Conservation (phyloP, 176 grass and related monocot genomes). For the Bothriochloa decipiens region DNA sequence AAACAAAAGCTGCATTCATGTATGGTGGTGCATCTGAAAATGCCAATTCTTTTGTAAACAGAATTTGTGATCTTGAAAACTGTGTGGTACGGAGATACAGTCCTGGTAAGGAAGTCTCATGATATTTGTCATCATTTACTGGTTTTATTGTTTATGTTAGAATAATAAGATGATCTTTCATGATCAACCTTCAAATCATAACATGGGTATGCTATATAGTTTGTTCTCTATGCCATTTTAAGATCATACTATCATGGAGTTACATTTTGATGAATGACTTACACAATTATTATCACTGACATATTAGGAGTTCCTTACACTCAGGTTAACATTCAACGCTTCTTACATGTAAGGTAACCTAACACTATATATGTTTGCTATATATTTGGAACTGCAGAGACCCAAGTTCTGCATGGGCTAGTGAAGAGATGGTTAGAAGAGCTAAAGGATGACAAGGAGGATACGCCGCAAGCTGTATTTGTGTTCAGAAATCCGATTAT, state of each 20-base stretch:
- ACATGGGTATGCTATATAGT: not conserved
- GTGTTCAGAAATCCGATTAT: slow-evolving; percentile 70
- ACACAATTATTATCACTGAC: not conserved
- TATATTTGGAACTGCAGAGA: slow-evolving; percentile 53
- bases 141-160: slow-evolving; percentile 18
- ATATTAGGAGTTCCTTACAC: slow-evolving; percentile 6
- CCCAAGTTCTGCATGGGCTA: slow-evolving; percentile 62
- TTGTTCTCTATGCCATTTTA: not conserved
- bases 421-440: slow-evolving; percentile 95
- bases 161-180: slow-evolving; percentile 11
- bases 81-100: slow-evolving; percentile 72
- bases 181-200: not conserved
- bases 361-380: slow-evolving; percentile 26
- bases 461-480: slow-evolving; percentile 67
- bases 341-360: slow-evolving; percentile 12
- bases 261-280: not conserved
- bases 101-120: slow-evolving; percentile 59
- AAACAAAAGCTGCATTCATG: slow-evolving; percentile 49
- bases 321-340: slow-evolving; percentile 11
- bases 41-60: slow-evolving; percentile 49
- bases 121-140: not conserved
- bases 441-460: slow-evolving; percentile 75
- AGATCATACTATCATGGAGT: not conserved
- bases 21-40: slow-evolving; percentile 41
- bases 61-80: slow-evolving; percentile 85